Evolutionary conservation across 768 basidiomycete genomes (phyloP), one percentile per base, ranked within the genome.

Genomic region (Russula sp.): DNA sequence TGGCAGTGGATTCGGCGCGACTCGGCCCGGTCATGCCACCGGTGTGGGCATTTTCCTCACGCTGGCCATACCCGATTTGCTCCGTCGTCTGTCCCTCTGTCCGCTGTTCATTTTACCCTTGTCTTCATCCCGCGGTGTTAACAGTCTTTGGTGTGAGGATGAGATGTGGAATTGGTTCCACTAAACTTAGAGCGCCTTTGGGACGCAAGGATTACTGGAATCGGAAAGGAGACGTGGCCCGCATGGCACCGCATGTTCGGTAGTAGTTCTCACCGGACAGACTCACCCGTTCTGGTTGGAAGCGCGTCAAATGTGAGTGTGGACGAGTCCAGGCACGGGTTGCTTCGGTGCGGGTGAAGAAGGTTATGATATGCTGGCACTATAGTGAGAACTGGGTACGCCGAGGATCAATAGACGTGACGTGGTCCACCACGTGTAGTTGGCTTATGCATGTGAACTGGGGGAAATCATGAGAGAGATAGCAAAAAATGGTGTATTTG

Each of bases 321-420:
- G 28, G 5, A 30, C 28, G 22, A 26, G 46, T 54, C 52, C n/a
- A 61, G 59, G 32, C 59, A 52, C 48, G 1, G 58, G 28, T 30
- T 38, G 22, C 58, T 59, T 59, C 58, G 49, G 24, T 51, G 36
- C 50, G 8, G 60, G 53, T 61, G 61, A 63, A 56, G 49, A 57
- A 63, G 51, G 50, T 16, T 34, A 18, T 16, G 22, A 38, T 14
- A 22, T 26, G 51, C 63, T 59, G 63, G 63, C 57, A 52, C 22
- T 16, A 38, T 5, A 46, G 32, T n/a, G 52, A 53, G 14, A 61
- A 54, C 38, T 4, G 46, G 52, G 32, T 34, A 22, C 40, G 26
- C 50, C 57, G 57, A 59, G 46, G 63, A 59, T 59, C 63, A 59
- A 30, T 4, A 13, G 53, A 49, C n/a, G 49, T 10, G 46, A 22